phyloP scores from a whole-genome alignment of 2,329 filamentous ascomycete species.

The Fusarium oxysporum region DNA sequence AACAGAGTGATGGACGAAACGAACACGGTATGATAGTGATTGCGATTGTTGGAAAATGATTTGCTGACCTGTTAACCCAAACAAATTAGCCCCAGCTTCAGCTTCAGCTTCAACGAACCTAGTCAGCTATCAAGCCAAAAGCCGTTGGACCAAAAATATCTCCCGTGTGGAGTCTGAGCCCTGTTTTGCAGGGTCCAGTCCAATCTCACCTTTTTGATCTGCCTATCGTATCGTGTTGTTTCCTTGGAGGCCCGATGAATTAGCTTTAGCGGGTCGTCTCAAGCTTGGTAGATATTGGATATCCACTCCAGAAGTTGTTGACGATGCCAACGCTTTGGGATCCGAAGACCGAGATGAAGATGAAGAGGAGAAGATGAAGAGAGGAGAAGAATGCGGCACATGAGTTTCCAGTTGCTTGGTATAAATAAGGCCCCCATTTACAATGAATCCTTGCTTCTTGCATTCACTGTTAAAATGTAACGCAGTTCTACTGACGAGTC shows the following conservation, averaged over 20 bases:
- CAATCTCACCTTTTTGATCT: conserved; percentile 9
- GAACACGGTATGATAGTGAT: background rate
- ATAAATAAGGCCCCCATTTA: background rate
- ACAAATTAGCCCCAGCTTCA: conserved; percentile 7
- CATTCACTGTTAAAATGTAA: background rate
- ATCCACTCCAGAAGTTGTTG: conserved; percentile 17
- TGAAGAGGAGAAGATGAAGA: background rate
- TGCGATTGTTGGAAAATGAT: background rate
- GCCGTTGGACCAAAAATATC: conserved; percentile 15
- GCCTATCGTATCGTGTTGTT: conserved; percentile 3
- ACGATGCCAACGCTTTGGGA: background rate
- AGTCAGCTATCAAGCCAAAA: background rate
- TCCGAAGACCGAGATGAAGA: background rate
- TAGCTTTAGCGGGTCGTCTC: conserved; percentile 23
- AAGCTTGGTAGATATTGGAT: background rate
- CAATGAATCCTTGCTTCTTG: conserved; percentile 3
- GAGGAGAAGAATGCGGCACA: background rate
- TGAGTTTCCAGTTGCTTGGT: background rate
- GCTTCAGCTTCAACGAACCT: conserved; percentile 1
- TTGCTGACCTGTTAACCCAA: conserved; percentile 19
- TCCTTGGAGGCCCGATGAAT: conserved; percentile 20
- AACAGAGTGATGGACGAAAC: background rate
- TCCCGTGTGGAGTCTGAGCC: conserved; percentile 24
- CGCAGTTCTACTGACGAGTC: background rate
- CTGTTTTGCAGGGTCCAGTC: conserved; percentile 12